Evolutionary conservation across 2,329 filamentous ascomycete genomes (phyloP), one percentile per base, ranked within the genome.

Genomic region (Aspergillus cejpii): DNA sequence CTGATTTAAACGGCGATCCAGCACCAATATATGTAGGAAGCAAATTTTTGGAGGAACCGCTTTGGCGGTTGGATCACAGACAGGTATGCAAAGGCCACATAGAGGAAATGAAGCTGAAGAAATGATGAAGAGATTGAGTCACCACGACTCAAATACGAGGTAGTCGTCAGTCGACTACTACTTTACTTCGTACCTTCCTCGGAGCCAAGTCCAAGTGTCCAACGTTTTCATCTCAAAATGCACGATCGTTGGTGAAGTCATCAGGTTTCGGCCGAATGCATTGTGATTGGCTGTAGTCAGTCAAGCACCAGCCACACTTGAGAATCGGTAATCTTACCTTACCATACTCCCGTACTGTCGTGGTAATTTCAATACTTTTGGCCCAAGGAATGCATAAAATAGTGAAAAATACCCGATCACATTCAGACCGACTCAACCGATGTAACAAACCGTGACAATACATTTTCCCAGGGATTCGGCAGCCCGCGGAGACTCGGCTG

Each of bases 241-340:
- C 40, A 39, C 37, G 36, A 39, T 11, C 7, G 39, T 49, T 46
- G 41, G 47, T 56, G 53, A 56, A 50, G 53, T 56, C 53, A 56
- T 53, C 44, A 44, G 7, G 34, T 31, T 42, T 26, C 31, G 28
- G 28, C 24, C 24, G 44, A 20, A 19, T 29, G 36, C 37, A 29
- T 26, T 29, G 34, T 46, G 45, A 52, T 54, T 54, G 50, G 52
- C 34, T 24, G 44, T 14, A 33, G 36, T 17, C n/a, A 28, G 27
- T 20, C 24, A 17, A 44, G 39, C 45, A 44, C 23, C 37, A 34
- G 15, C 36, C 45, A 27, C 33, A 33, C 17, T 4, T 34, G 31
- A 17, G 17, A 17, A 2, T 20, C 11, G 4, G n/a, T 34, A 11
- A 31, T 20, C 28, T 23, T 14, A 40, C 15, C 24, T 28, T 14